Conservation (phyloP, 306 rosid species). For the Casuarina cunninghamiana region DNA sequence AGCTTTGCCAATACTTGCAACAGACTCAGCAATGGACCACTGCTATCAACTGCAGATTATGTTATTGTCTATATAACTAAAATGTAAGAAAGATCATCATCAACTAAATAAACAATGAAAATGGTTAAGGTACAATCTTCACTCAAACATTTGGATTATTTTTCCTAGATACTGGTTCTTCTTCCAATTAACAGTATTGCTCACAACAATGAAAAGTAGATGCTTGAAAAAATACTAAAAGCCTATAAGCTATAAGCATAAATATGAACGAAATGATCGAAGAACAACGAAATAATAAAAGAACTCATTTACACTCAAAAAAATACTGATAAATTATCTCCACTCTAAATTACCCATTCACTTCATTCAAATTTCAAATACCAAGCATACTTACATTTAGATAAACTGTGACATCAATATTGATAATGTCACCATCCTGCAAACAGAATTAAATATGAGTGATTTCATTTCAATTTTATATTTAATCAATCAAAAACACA, state of each 20-base stretch:
- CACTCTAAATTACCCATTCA: background rate
- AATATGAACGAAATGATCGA: background rate
- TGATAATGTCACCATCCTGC: slow-evolving; percentile 97
- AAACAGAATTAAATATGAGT: slow-evolving; percentile 19
- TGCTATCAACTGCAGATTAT: background rate
- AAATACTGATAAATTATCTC: background rate
- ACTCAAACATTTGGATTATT: background rate
- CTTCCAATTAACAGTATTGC: background rate
- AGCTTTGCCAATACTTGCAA: background rate
- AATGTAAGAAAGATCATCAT: background rate
- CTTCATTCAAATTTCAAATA: background rate
- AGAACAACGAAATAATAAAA: background rate
- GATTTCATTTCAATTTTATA: background rate
- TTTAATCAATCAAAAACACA: background rate
- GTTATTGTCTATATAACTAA: background rate
- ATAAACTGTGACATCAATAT: slow-evolving; percentile 88
- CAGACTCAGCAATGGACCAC: background rate
- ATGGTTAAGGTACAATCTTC: background rate
- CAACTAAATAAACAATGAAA: background rate
- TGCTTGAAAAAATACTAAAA: background rate
- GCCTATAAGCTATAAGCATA: background rate
- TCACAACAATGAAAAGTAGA: background rate
- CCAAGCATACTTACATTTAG: slow-evolving; percentile 65
- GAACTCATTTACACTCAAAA: background rate
- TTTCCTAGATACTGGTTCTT: background rate